These are phyloP conservation scores for Candida manassasensis DNA, from an alignment of 805 yeast species.

Conservation along the genomic window DNA sequence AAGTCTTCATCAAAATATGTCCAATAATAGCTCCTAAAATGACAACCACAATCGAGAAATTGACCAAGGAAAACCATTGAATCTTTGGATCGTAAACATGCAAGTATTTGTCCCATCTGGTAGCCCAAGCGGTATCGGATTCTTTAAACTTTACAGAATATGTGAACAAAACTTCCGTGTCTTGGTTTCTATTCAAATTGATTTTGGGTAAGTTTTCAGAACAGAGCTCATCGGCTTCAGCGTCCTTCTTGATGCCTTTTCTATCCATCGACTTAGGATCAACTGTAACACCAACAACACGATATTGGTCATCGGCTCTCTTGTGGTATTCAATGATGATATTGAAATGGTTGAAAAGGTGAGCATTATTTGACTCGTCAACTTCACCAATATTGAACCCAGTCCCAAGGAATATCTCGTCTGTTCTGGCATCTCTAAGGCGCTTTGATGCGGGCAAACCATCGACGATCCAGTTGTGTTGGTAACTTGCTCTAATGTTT, in stretches of 20 bases:
- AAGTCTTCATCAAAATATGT: conserved; percentile 71
- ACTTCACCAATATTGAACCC: conserved; percentile 79
- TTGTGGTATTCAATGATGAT: conserved; percentile 79
- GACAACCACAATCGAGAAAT: conserved; percentile 77
- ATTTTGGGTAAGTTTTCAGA: conserved; percentile 36
- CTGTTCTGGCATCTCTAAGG: conserved; percentile 53
- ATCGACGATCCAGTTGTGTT: conserved; percentile 89
- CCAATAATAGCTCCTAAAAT: conserved; percentile 73
- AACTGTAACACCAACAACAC: conserved; percentile 90
- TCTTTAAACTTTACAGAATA: conserved; percentile 73
- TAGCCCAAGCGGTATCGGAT: conserved; percentile 86
- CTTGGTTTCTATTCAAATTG: conserved; percentile 43
- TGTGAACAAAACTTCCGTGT: conserved; percentile 66
- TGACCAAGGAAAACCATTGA: conserved; percentile 92
- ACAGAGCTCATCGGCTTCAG: conserved; percentile 26
- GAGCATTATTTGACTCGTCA: conserved; percentile 52
- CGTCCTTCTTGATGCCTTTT: conserved; percentile 18
- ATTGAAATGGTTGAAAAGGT: conserved; percentile 76
- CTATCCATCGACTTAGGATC: conserved; percentile 56
- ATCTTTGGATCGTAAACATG: conserved; percentile 89
- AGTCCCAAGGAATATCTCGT: conserved; percentile 62
- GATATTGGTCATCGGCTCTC: conserved; percentile 58
- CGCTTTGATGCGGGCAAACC: conserved; percentile 87
- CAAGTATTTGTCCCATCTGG: conserved; percentile 96
- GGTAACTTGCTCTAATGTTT: conserved; percentile 76